Percentiles rank a stretch among this genome's conserved stretches.
These are phyloP conservation scores for Coprinellus micaceus DNA, from an alignment of 768 basidiomycete species.

Conservation along the genomic window DNA sequence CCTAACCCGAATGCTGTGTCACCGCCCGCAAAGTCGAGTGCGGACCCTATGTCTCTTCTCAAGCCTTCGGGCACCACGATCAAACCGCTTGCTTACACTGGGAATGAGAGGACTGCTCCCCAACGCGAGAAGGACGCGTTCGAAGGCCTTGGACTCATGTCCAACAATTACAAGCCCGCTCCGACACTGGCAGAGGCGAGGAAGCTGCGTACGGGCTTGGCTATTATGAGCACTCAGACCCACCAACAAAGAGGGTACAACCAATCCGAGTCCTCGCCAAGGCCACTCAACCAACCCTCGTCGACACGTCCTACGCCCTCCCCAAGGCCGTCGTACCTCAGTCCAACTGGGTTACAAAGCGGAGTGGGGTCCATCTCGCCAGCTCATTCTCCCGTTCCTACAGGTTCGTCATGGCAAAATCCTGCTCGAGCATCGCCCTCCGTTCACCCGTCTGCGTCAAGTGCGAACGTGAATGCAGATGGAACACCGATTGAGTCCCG, in stretches of 20 bases:
- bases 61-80: constrained; percentile 15
- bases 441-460: constrained; percentile 22
- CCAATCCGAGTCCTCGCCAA: constrained; percentile 20
- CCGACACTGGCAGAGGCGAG: constrained; percentile 77
- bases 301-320: constrained; percentile 36
- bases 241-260: constrained; percentile 20
- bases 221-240: constrained; percentile 39
- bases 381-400: constrained; percentile 23
- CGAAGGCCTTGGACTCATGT: constrained; percentile 61
- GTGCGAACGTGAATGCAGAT: constrained; percentile 24
- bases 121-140: constrained; percentile 61
- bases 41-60: constrained; percentile 14
- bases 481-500: constrained; percentile 60
- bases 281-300: constrained; percentile 5
- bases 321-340: constrained; percentile 24
- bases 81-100: constrained; percentile 11
- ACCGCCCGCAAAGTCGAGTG: constrained; percentile 20
- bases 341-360: constrained; percentile 24
- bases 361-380: constrained; percentile 30
- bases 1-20: constrained; percentile 34
- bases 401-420: constrained; percentile 28
- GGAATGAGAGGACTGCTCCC: constrained; percentile 8
- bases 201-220: constrained; percentile 66
- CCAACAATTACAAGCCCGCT: constrained; percentile 41
- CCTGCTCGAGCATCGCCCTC: constrained; percentile 28